Evolutionary conservation across 1,284 basidiomycete genomes (phyloP).

Genomic region (Moesziomyces globuligerus): DNA sequence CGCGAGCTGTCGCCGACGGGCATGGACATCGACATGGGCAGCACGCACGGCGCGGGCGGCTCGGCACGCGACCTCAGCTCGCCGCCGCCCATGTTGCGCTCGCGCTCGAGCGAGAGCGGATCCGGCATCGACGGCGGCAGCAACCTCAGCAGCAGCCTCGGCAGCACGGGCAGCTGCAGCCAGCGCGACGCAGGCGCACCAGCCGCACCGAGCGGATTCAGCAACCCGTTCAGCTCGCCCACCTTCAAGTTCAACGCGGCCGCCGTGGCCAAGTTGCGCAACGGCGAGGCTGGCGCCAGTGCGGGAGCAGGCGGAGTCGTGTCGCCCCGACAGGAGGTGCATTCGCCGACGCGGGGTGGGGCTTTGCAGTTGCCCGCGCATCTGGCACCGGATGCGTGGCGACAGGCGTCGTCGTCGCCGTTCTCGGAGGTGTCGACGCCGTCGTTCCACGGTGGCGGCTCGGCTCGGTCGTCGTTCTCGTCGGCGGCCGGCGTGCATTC

Average conservation of each 20-base stretch:
- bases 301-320: too few species aligned
- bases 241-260: slow-evolving; percentile 32
- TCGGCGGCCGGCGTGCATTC: slow-evolving; percentile 32
- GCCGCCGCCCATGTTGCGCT: slow-evolving; percentile 49
- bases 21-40: slow-evolving; percentile 52
- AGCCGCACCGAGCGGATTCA: slow-evolving; percentile 14
- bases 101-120: slow-evolving; percentile 36
- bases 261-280: slow-evolving; percentile 10
- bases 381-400: slow-evolving; percentile 22
- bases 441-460: slow-evolving; percentile 31
- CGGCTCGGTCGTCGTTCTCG: slow-evolving; percentile 40
- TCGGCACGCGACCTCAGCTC: slow-evolving; percentile 42
- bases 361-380: slow-evolving; percentile 16
- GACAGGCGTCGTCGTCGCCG: slow-evolving; percentile 42
- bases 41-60: slow-evolving; percentile 13
- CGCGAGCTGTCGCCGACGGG: slow-evolving; percentile 55
- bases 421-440: slow-evolving; percentile 44
- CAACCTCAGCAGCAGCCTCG: slow-evolving; percentile 23
- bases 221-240: slow-evolving; percentile 33
- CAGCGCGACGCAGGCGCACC: slow-evolving; percentile 1
- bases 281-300: slow-evolving; percentile 2
- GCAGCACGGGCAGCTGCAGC: slow-evolving; percentile 13
- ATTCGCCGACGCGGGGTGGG: slow-evolving; percentile 12
- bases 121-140: slow-evolving; percentile 2
- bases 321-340: slow-evolving; percentile 6